These are phyloP conservation scores for Apophysomyces variabilis DNA, from an alignment of 371 early-diverging fungal species.

Conservation along the genomic window DNA sequence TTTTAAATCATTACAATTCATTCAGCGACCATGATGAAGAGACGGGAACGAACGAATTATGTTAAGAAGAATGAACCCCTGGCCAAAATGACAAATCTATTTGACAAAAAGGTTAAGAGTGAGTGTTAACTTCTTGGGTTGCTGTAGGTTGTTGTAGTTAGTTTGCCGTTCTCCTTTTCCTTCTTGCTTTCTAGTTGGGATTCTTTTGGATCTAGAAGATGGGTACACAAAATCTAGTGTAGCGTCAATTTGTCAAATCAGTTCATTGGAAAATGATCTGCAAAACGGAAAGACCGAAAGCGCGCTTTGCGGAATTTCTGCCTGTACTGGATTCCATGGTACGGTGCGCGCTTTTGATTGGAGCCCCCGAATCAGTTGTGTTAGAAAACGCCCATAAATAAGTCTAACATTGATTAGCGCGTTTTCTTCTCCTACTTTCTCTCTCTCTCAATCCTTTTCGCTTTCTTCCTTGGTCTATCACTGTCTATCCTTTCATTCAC, in stretches of 20 bases:
- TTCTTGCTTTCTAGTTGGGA: too few species aligned
- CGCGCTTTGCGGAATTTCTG: neutral
- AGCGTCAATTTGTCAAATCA: too few species aligned
- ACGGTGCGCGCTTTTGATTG: slow-evolving; percentile 4
- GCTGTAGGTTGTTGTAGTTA: too few species aligned
- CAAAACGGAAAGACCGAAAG: neutral
- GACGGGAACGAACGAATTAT: neutral
- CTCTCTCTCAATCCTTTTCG: slow-evolving; percentile 6
- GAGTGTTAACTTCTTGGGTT: too few species aligned
- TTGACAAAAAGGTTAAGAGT: too few species aligned
- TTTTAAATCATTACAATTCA: neutral
- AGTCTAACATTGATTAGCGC: slow-evolving; percentile 8
- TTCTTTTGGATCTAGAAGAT: too few species aligned
- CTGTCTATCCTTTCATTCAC: slow-evolving; percentile 16
- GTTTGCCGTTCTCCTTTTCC: too few species aligned
- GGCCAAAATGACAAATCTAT: neutral
- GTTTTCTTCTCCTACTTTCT: neutral
- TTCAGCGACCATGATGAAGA: neutral
- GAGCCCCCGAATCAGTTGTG: slow-evolving; percentile 8
- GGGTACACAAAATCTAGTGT: too few species aligned
- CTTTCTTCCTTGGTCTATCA: neutral
- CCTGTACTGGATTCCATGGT: neutral
- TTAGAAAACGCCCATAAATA: slow-evolving; percentile 1
- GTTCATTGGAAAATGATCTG: slow-evolving; percentile 3
- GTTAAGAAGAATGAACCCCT: slow-evolving; percentile 4